Evolutionary conservation across 306 rosid species (phyloP), one percentile per base, ranked within the genome.

Genomic region (Vigna angularis): DNA sequence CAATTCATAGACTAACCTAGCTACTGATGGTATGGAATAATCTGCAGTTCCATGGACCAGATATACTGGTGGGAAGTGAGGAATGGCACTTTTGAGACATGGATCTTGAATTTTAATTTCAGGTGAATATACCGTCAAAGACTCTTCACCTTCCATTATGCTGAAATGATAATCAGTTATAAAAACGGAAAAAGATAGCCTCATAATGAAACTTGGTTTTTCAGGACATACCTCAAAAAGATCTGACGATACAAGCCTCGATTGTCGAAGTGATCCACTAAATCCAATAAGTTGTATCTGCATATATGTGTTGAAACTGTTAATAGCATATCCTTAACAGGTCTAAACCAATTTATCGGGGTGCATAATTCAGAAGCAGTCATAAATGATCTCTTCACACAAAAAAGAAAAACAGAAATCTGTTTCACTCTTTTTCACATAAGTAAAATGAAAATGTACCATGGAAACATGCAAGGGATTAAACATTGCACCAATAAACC

Each of bases 81-180:
- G 87, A 84, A 85, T 79, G 62, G 81, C 86, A 75, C 68, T 69
- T 75, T 66, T 83, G 77, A 77, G 59, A 81, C 87, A 48, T 40
- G 93, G 88, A 78, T 93, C 97, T 83, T 74, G 85, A 79, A 91
- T 81, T 86, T 63, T 86, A 45, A 91, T 52, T 86, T 81, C 96
- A 5, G 99, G 99, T 73, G 99, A 95, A 81, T 86, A 93, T 61
- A 66, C 51, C 63, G 59, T 80, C 83, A 95, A 79, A 48, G 93
- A 89, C 80, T 91, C 45, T 88, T 89, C 91, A 42, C 98, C 98
- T 87, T 95, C 99, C 99, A 95, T 95, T 44, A 95, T 86, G 87
- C 98, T 95, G 83, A 81, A 84, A 78, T 20, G 69, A 73, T 72
- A 67, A 55, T 24, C 22, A 67, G 66, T 69, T 64, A 74, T 13